Base-by-base conservation (phyloP, 2,329 filamentous ascomycete genomes). In the Metarhizium humberi region DNA sequence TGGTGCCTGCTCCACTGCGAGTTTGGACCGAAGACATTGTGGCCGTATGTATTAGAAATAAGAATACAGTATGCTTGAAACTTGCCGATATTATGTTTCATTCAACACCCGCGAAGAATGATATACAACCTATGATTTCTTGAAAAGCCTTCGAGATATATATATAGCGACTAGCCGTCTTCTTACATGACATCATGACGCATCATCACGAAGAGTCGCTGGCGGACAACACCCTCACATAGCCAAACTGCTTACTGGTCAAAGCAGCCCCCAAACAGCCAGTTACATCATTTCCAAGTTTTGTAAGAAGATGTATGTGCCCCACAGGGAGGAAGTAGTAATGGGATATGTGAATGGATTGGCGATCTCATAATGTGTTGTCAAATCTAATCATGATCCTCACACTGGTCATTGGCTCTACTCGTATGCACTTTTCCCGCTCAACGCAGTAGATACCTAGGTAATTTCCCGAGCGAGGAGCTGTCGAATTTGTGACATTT, bases 1-100 rank as follows among this genome's bases (percentile, higher is more conserved):
- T 57, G 29, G 56, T 57, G 34, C 56, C 56, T 46, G 54, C 34
- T 5, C 42, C 42, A 5, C 36, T 52, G 42, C 53, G 52, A 47
- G 43, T 45, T 20, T 57, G 52, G 11, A 45, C 32, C 14, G 50
- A 38, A 45, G 43, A 30, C 53, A 53, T 45, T n/a, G 14, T 56
- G 52, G 14, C 8, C 4, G 5, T 16, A 11, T 14, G 8, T 25
- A 25, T 6, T 11, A 29, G 16, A 18, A 18, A 32, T 10, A 14
- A 40, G 14, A 14, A 42, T 49, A 11, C 29, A n/a, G 18, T 30
- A 16, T 34, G 11, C 11, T 34, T 43, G 36, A 51, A 45, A 32
- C n/a, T 34, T 16, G 16, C 18, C 42, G 16, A 25, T 45, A 8
- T 5, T 6, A 20, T 25, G n/a, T 11, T 13, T 18, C 16, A 6